phyloP scores from a whole-genome alignment of 1,139 yeast species.

The Lodderomyces theae region DNA sequence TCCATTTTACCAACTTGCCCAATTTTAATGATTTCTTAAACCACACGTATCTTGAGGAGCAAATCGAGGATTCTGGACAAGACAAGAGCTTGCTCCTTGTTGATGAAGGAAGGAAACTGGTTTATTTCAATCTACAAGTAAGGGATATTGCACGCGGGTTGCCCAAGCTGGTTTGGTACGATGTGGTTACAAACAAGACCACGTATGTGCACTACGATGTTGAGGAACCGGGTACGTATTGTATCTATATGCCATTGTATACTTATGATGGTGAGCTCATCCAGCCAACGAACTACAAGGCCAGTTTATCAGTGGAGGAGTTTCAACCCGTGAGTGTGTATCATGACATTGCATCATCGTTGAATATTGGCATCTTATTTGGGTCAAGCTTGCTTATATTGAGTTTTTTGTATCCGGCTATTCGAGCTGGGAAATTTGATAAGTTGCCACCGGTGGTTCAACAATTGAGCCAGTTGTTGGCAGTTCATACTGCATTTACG shows the following conservation, averaged over 20 bases:
- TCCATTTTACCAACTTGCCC: conserved; percentile 15
- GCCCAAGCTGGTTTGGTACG: conserved; percentile 10
- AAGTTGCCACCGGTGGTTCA: conserved; percentile 8
- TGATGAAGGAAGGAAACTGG: conserved; percentile 1
- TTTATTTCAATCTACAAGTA: conserved; percentile 8
- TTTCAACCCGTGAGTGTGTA: conserved; percentile 9
- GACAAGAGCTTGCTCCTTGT: neutral
- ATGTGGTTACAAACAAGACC: conserved; percentile 8
- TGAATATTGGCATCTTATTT: conserved; percentile 10
- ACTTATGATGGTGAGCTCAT: conserved; percentile 8
- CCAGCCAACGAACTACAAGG: conserved; percentile 11
- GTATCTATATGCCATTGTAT: conserved; percentile 16
- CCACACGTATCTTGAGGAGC: conserved; percentile 12
- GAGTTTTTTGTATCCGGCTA: conserved; percentile 9
- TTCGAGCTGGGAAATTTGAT: conserved; percentile 4
- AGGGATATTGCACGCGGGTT: neutral
- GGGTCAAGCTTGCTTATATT: conserved; percentile 8
- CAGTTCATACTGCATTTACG: conserved; percentile 7
- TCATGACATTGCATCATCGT: conserved; percentile 12
- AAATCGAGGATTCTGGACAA: conserved; percentile 5
- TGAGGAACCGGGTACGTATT: conserved; percentile 13
- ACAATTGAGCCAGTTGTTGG: conserved; percentile 7
- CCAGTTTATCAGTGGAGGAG: conserved; percentile 12
- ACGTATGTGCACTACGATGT: conserved; percentile 8
- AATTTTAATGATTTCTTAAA: conserved; percentile 15